Evolutionary conservation across 352 stramenopile genomes (phyloP).

Genomic region (Phytophthora niederhauseri): DNA sequence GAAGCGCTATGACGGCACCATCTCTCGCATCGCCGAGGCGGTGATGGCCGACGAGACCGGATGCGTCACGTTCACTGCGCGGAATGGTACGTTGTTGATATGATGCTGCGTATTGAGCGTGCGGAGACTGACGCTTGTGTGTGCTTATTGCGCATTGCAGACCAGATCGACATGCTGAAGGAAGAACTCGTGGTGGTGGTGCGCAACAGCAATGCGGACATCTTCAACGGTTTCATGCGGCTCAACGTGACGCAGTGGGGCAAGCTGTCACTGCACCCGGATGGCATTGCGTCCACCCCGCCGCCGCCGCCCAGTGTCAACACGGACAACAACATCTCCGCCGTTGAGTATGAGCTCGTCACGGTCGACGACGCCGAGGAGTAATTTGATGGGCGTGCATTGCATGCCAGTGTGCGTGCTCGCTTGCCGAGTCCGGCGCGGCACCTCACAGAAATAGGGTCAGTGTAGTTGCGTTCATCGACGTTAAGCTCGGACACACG

Average conservation of each 20-base stretch:
- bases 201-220: conserved; percentile 83
- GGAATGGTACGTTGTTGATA: conserved; percentile 55
- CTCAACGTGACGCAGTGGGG: conserved; percentile 89
- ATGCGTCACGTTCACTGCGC: conserved; percentile 79
- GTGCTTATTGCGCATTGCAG: conserved; percentile 36
- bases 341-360: conserved; percentile 86
- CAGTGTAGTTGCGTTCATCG: conserved; percentile 36
- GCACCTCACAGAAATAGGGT: conserved; percentile 24
- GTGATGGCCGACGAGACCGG: conserved; percentile 85
- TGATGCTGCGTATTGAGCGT: neutral
- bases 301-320: conserved; percentile 51
- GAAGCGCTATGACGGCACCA: conserved; percentile 69
- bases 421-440: conserved; percentile 11
- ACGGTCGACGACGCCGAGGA: conserved; percentile 72
- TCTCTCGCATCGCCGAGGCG: conserved; percentile 74
- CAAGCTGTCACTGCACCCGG: conserved; percentile 74
- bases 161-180: conserved; percentile 77
- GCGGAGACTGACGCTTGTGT: conserved; percentile 5
- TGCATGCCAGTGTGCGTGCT: conserved; percentile 5
- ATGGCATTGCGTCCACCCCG: conserved; percentile 77
- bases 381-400: conserved; percentile 16
- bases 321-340: conserved; percentile 76
- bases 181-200: conserved; percentile 66
- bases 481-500: conserved; percentile 23
- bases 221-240: conserved; percentile 88